A percentile compares a stretch with the other conserved stretches of the same genome.
These are phyloP conservation scores for Entoloma clypeatum DNA, from an alignment of 1,284 basidiomycete species.

Conservation along the genomic window DNA sequence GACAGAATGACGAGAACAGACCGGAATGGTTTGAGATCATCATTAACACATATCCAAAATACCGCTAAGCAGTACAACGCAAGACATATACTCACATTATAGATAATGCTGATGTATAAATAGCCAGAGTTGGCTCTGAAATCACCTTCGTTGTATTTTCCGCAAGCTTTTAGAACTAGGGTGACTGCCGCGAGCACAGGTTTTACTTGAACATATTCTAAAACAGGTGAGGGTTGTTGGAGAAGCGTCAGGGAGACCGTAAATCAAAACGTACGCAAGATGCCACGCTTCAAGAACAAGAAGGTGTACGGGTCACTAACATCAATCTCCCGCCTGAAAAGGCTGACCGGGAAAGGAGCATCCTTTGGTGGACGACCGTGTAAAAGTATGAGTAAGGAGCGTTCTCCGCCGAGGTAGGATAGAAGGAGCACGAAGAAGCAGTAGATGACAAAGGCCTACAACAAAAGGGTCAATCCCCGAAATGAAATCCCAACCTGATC, in stretches of 20 bases:
- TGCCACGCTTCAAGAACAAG: conserved; percentile 90
- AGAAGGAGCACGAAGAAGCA: conserved; percentile 84
- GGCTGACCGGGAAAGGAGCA: conserved; percentile 81
- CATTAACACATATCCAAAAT: conserved; percentile 89
- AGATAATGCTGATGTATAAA: conserved; percentile 85
- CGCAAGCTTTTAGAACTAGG: conserved; percentile 80
- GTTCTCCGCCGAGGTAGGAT: conserved; percentile 89
- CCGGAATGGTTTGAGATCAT: conserved; percentile 86
- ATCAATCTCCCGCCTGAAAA: conserved; percentile 80
- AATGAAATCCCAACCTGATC: too few relatives aligned
- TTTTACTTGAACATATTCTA: conserved; percentile 98
- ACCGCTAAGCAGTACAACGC: conserved; percentile 88
- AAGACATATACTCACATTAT: conserved; percentile 71
- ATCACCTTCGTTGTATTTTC: conserved; percentile 89
- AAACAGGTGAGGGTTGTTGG: conserved; percentile 11
- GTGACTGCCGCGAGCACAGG: conserved; percentile 85
- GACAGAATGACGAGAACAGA: conserved; percentile 33
- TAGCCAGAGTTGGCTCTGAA: conserved; percentile 86
- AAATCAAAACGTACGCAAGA: conserved; percentile 70
- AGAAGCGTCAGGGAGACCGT: neutral
- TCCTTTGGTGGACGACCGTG: conserved; percentile 87
- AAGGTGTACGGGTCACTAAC: conserved; percentile 93
- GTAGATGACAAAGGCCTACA: conserved; percentile 93
- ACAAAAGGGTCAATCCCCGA: neutral
- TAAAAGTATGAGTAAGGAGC: conserved; percentile 85